Percentiles rank a stretch among this genome's conserved stretches.
Conservation (phyloP, 1,284 basidiomycete species). For the Rhodotorula mucilaginosa region DNA sequence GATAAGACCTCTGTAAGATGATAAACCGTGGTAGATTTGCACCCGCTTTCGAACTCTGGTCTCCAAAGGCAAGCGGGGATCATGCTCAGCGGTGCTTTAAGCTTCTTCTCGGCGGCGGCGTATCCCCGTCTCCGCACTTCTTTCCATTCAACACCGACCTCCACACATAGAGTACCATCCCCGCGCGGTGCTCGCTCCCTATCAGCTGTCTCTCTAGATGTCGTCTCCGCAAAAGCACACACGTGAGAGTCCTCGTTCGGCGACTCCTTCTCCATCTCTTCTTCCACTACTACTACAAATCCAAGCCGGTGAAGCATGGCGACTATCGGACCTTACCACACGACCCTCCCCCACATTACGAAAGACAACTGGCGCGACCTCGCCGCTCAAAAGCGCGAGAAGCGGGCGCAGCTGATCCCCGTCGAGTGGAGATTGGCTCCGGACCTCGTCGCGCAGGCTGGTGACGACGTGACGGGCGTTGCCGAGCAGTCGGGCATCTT, state of each 20-base stretch:
- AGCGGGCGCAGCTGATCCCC: slow-evolving; percentile 4
- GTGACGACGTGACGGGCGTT: slow-evolving; percentile 4
- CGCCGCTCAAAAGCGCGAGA: slow-evolving; percentile 2
- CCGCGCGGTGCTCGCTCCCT: too few relatives aligned
- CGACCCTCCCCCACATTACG: slow-evolving; percentile 1
- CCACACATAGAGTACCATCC: too few relatives aligned
- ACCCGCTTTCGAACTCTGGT: neutral
- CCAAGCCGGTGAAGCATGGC: neutral
- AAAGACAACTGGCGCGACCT: slow-evolving; percentile 10
- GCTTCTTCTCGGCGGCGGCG: too few relatives aligned
- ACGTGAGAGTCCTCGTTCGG: too few relatives aligned
- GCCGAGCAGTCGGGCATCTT: slow-evolving; percentile 6
- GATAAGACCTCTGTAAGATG: too few relatives aligned
- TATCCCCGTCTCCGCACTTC: too few relatives aligned
- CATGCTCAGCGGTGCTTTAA: too few relatives aligned
- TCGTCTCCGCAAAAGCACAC: too few relatives aligned
- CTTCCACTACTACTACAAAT: too few relatives aligned
- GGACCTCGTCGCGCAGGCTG: neutral
- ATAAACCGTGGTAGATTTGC: too few relatives aligned
- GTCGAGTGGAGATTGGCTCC: neutral
- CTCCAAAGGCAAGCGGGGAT: too few relatives aligned
- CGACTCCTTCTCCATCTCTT: neutral
- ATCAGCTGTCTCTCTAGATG: neutral
- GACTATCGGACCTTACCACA: neutral
- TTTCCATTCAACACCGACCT: too few relatives aligned